Evolutionary conservation across 1,284 basidiomycete genomes (phyloP).

Genomic region (Thelephora terrestris): DNA sequence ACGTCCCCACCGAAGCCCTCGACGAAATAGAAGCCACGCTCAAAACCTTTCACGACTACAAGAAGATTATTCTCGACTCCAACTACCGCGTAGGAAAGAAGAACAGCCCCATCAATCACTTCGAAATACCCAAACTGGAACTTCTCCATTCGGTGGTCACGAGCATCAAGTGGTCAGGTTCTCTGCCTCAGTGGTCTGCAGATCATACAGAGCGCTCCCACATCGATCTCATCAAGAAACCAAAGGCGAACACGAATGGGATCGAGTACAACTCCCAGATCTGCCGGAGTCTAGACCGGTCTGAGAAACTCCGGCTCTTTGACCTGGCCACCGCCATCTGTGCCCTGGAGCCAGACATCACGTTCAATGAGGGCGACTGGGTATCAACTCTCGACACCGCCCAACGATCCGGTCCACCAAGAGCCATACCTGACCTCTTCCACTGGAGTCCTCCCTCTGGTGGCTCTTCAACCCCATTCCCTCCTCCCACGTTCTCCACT

Average conservation of each 20-base stretch:
- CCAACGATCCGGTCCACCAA: background rate
- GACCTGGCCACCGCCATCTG: slow-evolving; percentile 17
- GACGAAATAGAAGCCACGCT: background rate
- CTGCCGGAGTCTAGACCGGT: slow-evolving; percentile 16
- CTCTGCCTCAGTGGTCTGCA: no score
- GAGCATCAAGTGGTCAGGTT: background rate
- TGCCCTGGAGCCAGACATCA: slow-evolving; percentile 4
- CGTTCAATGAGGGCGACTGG: background rate
- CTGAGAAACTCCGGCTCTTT: slow-evolving; percentile 18
- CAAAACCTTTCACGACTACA: background rate
- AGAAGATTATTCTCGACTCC: background rate
- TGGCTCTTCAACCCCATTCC: no score
- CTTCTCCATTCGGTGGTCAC: background rate
- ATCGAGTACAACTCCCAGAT: slow-evolving; percentile 21
- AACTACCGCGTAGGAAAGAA: background rate
- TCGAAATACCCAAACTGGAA: background rate
- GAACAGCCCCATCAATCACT: background rate
- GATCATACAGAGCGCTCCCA: slow-evolving; percentile 3
- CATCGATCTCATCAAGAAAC: slow-evolving; percentile 9
- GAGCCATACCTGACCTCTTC: no score
- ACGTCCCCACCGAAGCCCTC: background rate
- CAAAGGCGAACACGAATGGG: slow-evolving; percentile 16
- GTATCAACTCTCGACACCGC: background rate
- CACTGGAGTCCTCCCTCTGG: background rate
- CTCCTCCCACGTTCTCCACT: background rate